Conservation (phyloP, 306 rosid species). For the Cucumis cinereus region DNA sequence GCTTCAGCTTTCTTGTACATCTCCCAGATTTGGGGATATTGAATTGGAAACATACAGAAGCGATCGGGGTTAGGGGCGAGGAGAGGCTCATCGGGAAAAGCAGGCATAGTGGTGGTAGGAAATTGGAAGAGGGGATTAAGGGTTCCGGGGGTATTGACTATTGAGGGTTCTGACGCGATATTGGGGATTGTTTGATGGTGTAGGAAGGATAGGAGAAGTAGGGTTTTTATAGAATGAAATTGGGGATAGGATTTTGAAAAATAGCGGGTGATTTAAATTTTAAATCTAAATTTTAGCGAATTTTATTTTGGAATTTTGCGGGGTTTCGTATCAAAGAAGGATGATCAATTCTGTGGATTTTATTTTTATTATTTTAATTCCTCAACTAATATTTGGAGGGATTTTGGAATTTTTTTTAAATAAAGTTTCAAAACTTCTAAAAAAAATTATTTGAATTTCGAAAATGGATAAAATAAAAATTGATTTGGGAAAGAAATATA, state of each 20-base stretch:
- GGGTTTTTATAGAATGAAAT: constrained; percentile 3
- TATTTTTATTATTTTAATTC: too few relatives aligned
- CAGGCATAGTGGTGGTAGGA: constrained; percentile 46
- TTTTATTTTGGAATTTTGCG: background rate
- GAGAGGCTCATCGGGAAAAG: constrained; percentile 59
- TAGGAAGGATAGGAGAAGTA: background rate
- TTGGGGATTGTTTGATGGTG: background rate
- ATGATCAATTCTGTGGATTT: background rate
- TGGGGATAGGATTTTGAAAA: background rate
- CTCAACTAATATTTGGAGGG: too few relatives aligned
- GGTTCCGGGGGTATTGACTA: too few relatives aligned
- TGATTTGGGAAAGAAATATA: too few relatives aligned
- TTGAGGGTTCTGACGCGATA: too few relatives aligned
- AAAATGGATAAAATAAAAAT: too few relatives aligned
- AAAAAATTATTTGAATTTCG: too few relatives aligned
- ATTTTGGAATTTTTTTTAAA: accelerated
- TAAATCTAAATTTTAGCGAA: background rate
- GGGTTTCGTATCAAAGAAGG: background rate
- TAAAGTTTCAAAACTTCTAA: too few relatives aligned
- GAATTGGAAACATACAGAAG: constrained; percentile 87
- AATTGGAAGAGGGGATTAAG: background rate
- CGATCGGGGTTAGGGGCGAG: constrained; percentile 64
- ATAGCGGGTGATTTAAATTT: constrained; percentile 37
- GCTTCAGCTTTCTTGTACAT: constrained; percentile 95
- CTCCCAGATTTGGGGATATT: constrained; percentile 80